A percentile compares a stretch with the other conserved stretches of the same genome.
phyloP scores from a whole-genome alignment of 2,329 filamentous ascomycete species.

The Colletotrichum gigasporum region DNA sequence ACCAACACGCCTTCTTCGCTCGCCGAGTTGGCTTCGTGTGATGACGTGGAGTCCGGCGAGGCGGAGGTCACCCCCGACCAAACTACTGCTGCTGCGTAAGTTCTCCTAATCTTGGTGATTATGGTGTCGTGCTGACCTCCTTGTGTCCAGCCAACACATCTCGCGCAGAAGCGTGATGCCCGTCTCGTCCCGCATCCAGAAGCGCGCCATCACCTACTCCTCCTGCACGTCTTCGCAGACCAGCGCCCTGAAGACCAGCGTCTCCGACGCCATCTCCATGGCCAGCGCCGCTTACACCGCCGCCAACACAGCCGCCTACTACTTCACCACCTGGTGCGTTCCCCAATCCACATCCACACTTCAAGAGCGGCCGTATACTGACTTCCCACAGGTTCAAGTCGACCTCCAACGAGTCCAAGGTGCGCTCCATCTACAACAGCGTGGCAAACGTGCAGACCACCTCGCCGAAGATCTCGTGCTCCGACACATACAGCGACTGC shows the following conservation, averaged over 20 bases:
- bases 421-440: slow-evolving; percentile 22
- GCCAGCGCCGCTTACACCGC: slow-evolving; percentile 23
- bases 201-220: slow-evolving; percentile 28
- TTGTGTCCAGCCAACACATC: background rate
- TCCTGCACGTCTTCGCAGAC: slow-evolving; percentile 23
- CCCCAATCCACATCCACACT: background rate
- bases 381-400: slow-evolving; percentile 15
- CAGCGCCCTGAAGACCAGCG: slow-evolving; percentile 7
- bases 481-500: slow-evolving; percentile 25
- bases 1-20: slow-evolving; percentile 6
- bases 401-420: slow-evolving; percentile 21
- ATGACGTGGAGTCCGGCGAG: slow-evolving; percentile 14
- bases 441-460: slow-evolving; percentile 25
- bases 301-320: background rate
- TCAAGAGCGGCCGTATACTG: background rate
- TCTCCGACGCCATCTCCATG: slow-evolving; percentile 27
- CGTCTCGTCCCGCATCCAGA: slow-evolving; percentile 20
- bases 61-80: slow-evolving; percentile 22
- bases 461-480: slow-evolving; percentile 28
- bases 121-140: background rate
- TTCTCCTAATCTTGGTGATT: background rate
- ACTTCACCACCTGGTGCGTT: slow-evolving; percentile 27
- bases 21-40: slow-evolving; percentile 8
- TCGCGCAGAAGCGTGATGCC: slow-evolving; percentile 6
- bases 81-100: slow-evolving; percentile 7